phyloP scores from a whole-genome alignment of 176 grass and related monocot genomes.

The Lolium multiflorum region DNA sequence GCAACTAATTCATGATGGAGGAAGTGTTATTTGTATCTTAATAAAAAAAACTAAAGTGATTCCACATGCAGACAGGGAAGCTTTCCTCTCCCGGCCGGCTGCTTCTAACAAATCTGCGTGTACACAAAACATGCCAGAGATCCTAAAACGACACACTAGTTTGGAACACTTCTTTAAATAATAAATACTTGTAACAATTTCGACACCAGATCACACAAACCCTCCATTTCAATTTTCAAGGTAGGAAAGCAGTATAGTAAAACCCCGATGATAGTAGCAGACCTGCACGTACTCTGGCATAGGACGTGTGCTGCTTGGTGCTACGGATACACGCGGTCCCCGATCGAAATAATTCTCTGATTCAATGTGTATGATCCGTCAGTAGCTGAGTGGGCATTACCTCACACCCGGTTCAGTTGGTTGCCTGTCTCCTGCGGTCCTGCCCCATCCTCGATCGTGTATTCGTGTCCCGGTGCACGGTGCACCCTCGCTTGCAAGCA shows the following conservation, averaged over 20 bases:
- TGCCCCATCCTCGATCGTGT: background rate
- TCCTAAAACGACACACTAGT: too few relatives aligned
- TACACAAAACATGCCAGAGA: background rate
- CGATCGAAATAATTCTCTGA: background rate
- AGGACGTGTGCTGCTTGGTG: background rate
- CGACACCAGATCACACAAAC: too few relatives aligned
- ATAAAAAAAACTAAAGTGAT: too few relatives aligned
- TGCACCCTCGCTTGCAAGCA: slow-evolving; percentile 29
- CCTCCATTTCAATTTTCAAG: too few relatives aligned
- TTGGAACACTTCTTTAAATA: too few relatives aligned
- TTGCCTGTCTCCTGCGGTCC: slow-evolving; percentile 11
- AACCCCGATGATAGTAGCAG: background rate
- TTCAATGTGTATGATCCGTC: slow-evolving; percentile 25
- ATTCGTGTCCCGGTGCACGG: background rate
- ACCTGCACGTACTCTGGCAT: background rate
- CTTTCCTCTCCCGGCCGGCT: background rate
- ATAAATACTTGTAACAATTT: too few relatives aligned
- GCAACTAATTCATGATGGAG: too few relatives aligned
- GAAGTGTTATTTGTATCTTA: too few relatives aligned
- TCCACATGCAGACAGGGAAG: too few relatives aligned
- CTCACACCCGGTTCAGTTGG: slow-evolving; percentile 8
- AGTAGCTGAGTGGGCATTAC: background rate
- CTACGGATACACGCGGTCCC: slow-evolving; percentile 32
- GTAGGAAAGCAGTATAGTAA: too few relatives aligned
- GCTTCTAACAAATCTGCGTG: background rate